These are phyloP conservation scores for Elaeagnus macrophylla DNA, from an alignment of 306 rosid genomes.

Conservation along the genomic window DNA sequence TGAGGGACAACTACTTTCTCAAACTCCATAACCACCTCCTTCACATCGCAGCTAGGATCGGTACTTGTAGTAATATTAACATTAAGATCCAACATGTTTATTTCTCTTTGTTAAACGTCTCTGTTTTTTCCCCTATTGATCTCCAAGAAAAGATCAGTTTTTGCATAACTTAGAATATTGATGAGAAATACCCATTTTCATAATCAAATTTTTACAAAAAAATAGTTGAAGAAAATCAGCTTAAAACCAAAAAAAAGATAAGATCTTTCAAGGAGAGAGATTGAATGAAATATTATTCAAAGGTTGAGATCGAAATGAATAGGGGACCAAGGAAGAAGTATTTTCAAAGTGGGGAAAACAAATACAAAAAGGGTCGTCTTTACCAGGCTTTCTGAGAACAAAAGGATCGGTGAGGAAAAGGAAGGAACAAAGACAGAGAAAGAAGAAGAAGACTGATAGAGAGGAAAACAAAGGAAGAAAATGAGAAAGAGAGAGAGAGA, in stretches of 20 bases:
- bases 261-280: background rate
- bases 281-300: background rate
- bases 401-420: background rate
- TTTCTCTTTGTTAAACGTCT: background rate
- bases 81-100: slow-evolving; percentile 46
- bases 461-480: slow-evolving; percentile 1
- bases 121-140: background rate
- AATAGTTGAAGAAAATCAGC: background rate
- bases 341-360: background rate
- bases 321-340: background rate
- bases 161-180: background rate
- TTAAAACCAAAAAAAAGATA: background rate
- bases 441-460: background rate
- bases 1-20: slow-evolving; percentile 3
- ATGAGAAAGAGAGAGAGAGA: background rate
- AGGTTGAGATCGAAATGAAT: background rate
- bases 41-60: slow-evolving; percentile 4
- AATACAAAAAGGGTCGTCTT: background rate
- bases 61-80: slow-evolving; percentile 10
- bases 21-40: slow-evolving; percentile 7
- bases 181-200: slow-evolving; percentile 9
- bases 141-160: background rate
- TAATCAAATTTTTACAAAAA: background rate
- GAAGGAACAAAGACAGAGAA: background rate
- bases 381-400: background rate